Conservation (phyloP, 345 rosid species). For the Pistacia atlantica region DNA sequence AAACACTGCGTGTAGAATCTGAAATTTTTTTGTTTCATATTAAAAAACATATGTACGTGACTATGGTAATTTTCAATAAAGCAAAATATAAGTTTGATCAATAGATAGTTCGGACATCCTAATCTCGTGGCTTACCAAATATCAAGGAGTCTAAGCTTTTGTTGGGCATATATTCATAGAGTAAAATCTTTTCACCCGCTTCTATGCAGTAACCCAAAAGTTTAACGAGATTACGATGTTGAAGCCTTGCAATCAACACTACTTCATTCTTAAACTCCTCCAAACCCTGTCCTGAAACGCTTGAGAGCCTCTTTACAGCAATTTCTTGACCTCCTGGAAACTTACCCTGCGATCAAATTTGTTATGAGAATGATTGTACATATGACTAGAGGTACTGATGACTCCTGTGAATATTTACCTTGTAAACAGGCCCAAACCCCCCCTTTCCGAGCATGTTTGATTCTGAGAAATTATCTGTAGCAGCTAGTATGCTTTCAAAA, state of each 20-base stretch:
- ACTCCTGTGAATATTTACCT: constrained; percentile 27
- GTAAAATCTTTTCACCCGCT: constrained; percentile 50
- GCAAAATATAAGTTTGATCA: too few relatives aligned
- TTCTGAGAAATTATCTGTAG: constrained; percentile 50
- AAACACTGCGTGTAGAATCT: constrained; percentile 37
- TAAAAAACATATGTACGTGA: background rate
- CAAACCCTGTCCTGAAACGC: constrained; percentile 59
- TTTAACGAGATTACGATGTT: constrained; percentile 59
- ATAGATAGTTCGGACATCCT: too few relatives aligned
- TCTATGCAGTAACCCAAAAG: constrained; percentile 54
- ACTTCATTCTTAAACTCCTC: constrained; percentile 65
- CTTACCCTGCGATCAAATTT: constrained; percentile 34
- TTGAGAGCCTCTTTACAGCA: constrained; percentile 63
- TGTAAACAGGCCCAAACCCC: constrained; percentile 70
- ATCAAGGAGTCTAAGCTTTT: constrained; percentile 60
- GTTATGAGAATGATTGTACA: background rate
- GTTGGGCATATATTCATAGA: constrained; percentile 64
- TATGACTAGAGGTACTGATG: background rate
- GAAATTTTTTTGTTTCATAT: background rate
- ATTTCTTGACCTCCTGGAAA: constrained; percentile 53
- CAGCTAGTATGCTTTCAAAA: constrained; percentile 41
- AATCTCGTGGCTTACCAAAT: constrained; percentile 43
- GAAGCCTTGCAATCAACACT: constrained; percentile 53
- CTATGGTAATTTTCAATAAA: too few relatives aligned
- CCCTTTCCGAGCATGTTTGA: constrained; percentile 59